Base-by-base conservation (phyloP, 2,329 filamentous ascomycete genomes). In the Camptophora hylomeconis region DNA sequence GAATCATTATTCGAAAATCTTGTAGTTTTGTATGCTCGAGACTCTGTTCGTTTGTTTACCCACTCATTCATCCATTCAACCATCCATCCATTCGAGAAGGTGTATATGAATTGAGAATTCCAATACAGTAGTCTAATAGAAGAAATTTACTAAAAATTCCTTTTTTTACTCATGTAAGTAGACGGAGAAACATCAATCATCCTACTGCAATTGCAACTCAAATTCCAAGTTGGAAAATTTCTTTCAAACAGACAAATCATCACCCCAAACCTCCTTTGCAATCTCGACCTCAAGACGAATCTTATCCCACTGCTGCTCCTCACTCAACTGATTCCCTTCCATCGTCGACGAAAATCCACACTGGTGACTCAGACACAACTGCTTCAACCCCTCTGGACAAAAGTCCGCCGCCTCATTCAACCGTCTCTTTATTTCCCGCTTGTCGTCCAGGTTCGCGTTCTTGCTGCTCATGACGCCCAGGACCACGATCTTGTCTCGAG, bases 231-330 rank as follows among this genome's bases (percentile, higher is more conserved):
- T n/a, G n/a, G n/a, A n/a, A n/a, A n/a, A n/a, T n/a, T n/a, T n/a
- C n/a, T n/a, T n/a, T n/a, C n/a, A n/a, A n/a, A n/a, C n/a, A n/a
- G 36, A 33, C 8, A 61, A 36, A 37, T 68, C 64, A 0, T 62
- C 54, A 0, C 64, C 64, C 67, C 67, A 72, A 25, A 71, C 52
- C 47, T 65, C 48, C 54, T 67, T 69, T 2, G 67, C 67, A 45
- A 72, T 69, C 43, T 69, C 64, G 1, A 67, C 61, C 50, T 67
- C 57, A 12, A 68, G 47, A 31, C 58, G 50, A 5, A 70, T 51
- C 58, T 72, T 72, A 3, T 59, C 65, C 67, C 66, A 71, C 48
- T 70, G 65, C 54, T 70, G 57, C 35, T 69, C 65, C 47, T 68
- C 61, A 7, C 50, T 61, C 39, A 72, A 50, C 35, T 68, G 60